Percentiles rank a stretch among this genome's conserved stretches.
These are phyloP conservation scores for Oropetium thomaeum DNA, from an alignment of 176 grass and related monocot genomes.

Conservation along the genomic window DNA sequence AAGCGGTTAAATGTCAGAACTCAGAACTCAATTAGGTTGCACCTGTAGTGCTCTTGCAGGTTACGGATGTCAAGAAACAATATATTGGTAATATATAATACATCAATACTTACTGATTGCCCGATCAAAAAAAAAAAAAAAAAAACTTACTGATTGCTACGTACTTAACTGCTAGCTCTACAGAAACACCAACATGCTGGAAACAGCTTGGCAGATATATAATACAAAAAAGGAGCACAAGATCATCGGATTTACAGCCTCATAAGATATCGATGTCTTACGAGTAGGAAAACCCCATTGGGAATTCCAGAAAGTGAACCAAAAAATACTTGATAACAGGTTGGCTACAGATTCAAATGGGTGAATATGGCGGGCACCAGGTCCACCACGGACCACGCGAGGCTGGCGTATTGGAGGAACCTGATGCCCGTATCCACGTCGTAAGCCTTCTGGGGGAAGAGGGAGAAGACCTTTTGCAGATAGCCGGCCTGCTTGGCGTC, in stretches of 20 bases:
- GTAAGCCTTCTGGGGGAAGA: conserved; percentile 70
- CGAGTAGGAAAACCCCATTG: background rate
- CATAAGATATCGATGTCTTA: conserved; percentile 3
- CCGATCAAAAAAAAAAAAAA: too few species aligned
- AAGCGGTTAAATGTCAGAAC: background rate
- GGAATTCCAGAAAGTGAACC: background rate
- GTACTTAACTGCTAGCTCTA: too few species aligned
- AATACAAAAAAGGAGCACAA: background rate
- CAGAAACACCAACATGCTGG: conserved; percentile 6
- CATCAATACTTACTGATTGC: background rate
- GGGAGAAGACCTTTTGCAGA: conserved; percentile 55
- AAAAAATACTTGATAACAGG: background rate
- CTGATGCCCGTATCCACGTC: conserved; percentile 93
- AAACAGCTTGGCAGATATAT: conserved; percentile 14
- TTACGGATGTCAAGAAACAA: background rate
- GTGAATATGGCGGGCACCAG: conserved; percentile 76
- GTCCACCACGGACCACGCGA: conserved; percentile 94
- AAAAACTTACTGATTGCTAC: conserved; percentile 4
- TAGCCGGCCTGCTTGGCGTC: conserved; percentile 57
- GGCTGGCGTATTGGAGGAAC: conserved; percentile 85
- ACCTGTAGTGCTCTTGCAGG: background rate
- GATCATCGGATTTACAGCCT: conserved; percentile 39
- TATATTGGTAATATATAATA: background rate
- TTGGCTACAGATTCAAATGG: conserved; percentile 60
- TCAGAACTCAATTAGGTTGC: background rate